Evolutionary conservation across 2,329 filamentous ascomycete species (phyloP), one percentile per base, ranked within the genome.

Genomic region (Aspergillus sp.): DNA sequence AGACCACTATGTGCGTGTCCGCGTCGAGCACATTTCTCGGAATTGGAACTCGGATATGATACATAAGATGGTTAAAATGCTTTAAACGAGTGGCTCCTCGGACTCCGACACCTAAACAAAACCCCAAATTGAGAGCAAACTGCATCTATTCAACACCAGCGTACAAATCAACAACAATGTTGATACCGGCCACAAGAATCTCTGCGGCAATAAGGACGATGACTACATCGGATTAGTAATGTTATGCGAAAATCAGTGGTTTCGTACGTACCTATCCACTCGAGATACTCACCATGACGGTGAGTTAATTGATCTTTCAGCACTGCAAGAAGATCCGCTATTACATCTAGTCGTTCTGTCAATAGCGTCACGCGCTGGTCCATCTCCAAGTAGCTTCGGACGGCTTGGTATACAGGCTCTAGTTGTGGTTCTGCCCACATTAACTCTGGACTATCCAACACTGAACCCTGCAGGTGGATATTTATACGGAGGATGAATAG

Each of bases 351-450:
- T 55, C 95, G 82, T 73, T 98, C 93, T 11, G 91, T 98, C 69
- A 99, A 78, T 39, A 99, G 80, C 22, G 87, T 86, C 12, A 98
- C 93, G 56, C 95, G 83, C 80, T 98, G 95, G 74, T 98, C 95
- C 90, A 99, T 98, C 79, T 99, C 95, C 18, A 99, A 81, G 73
- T 99, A 99, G 71, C 89, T 95, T 56, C 95, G 83, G 43, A 98
- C 95, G 54, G 95, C 95, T 74, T 96, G 90, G 73, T 99, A 99
- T 26, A 99, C 89, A 5, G 95, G 95, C 70, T 99, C 95, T 6
- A 99, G 83, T 74, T 97, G 93, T 8, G 95, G 95, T 76, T 99
- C 95, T 32, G 93, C 90, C 95, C 95, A 99, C 83, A 99, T 98
- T 42, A 99, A 83, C 77, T 99, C 95, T 0, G 95, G 95, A 9